Evolutionary conservation across 1,284 basidiomycete species (phyloP).

Genomic region (Neonothopanus nambi): DNA sequence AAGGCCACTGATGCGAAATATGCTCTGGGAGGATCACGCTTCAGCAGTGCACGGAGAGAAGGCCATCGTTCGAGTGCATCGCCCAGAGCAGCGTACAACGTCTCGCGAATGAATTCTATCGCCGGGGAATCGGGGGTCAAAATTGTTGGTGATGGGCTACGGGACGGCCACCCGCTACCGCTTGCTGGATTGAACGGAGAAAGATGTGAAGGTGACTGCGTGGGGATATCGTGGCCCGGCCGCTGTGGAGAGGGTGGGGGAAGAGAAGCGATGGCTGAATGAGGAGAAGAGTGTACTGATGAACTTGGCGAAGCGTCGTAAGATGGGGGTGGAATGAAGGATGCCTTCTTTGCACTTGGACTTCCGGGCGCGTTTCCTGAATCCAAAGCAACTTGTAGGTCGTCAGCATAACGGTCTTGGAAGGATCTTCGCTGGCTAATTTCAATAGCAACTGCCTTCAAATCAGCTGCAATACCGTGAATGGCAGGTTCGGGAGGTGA

Average conservation of each 20-base stretch:
- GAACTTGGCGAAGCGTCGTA: conserved; percentile 26
- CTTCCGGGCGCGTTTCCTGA: conserved; percentile 29
- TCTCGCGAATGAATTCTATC: conserved; percentile 78
- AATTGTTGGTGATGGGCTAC: conserved; percentile 46
- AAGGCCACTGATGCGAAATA: conserved; percentile 77
- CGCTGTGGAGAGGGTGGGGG: conserved; percentile 14
- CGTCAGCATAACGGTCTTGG: conserved; percentile 71
- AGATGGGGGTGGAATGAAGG: conserved; percentile 20
- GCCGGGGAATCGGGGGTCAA: conserved; percentile 57
- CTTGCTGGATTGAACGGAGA: conserved; percentile 19
- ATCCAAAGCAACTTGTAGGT: conserved; percentile 76
- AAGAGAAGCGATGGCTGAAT: conserved; percentile 23
- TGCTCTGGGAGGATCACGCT: conserved; percentile 63
- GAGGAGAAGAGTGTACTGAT: conserved; percentile 28
- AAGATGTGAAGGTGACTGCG: conserved; percentile 28
- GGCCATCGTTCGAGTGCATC: conserved; percentile 61
- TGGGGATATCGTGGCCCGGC: conserved; percentile 8
- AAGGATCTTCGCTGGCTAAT: conserved; percentile 81
- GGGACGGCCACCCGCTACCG: conserved; percentile 19
- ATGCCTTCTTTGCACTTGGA: conserved; percentile 19
- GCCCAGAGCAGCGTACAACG: conserved; percentile 74
- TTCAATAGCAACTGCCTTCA: conserved; percentile 77
- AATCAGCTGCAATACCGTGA: conserved; percentile 67
- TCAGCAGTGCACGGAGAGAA: conserved; percentile 53
- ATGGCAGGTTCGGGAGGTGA: conserved; percentile 40